These are phyloP conservation scores for Zygotorulaspora sp. DNA, from an alignment of 805 yeast species.

Conservation along the genomic window DNA sequence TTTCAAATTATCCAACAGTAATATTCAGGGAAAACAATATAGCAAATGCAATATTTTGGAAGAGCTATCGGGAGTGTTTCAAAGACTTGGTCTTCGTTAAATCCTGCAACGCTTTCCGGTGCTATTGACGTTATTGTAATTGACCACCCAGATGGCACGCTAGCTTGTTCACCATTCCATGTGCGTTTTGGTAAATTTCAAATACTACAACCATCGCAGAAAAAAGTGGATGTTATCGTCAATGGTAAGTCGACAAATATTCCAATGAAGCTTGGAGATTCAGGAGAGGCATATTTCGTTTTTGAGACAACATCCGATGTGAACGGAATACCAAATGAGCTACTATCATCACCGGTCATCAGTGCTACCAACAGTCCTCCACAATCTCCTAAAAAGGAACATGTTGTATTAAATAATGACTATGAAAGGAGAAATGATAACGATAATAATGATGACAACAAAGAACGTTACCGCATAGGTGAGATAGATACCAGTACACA, in stretches of 20 bases:
- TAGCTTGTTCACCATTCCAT: constrained; percentile 94
- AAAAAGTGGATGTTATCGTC: constrained; percentile 83
- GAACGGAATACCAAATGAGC: constrained; percentile 63
- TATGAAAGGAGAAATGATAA: constrained; percentile 21
- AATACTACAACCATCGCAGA: constrained; percentile 87
- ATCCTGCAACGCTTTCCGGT: constrained; percentile 93
- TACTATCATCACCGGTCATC: constrained; percentile 82
- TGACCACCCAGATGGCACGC: constrained; percentile 73
- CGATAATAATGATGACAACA: constrained; percentile 33
- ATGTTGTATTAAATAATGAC: constrained; percentile 23
- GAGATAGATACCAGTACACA: constrained; percentile 1
- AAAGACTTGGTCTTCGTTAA: constrained; percentile 94
- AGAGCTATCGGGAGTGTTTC: constrained; percentile 93
- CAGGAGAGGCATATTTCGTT: constrained; percentile 96
- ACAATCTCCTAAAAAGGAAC: constrained; percentile 22
- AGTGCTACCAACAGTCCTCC: constrained; percentile 64
- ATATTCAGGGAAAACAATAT: no score
- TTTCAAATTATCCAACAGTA: no score
- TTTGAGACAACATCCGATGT: constrained; percentile 69
- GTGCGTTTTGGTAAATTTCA: constrained; percentile 94
- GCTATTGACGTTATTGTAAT: constrained; percentile 96
- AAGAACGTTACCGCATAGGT: constrained; percentile 4
- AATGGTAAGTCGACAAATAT: constrained; percentile 76
- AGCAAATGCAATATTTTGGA: constrained; percentile 99
- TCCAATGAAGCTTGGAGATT: constrained; percentile 96